These are phyloP conservation scores for Prillingera fragicola DNA, from an alignment of 1,284 basidiomycete genomes.

Conservation along the genomic window DNA sequence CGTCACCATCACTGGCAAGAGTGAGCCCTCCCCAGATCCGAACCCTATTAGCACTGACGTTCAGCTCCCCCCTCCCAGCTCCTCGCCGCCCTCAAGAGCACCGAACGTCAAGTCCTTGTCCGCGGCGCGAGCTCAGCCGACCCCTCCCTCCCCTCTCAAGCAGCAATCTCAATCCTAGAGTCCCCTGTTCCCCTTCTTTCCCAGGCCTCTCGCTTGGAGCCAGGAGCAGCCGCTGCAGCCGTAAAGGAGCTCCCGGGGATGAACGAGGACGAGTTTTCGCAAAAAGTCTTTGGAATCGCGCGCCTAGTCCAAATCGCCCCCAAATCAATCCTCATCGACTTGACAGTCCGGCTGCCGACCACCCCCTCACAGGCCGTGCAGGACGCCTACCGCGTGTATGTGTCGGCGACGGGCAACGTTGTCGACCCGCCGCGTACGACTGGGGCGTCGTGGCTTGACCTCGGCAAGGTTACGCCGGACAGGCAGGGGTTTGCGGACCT, in stretches of 20 bases:
- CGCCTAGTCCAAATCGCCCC: slow-evolving; percentile 48
- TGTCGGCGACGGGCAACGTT: slow-evolving; percentile 46
- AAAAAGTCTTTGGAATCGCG: slow-evolving; percentile 49
- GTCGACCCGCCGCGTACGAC: slow-evolving; percentile 44
- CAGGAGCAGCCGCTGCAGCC: slow-evolving; percentile 18
- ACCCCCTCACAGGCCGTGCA: slow-evolving; percentile 6
- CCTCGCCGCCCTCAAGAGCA: slow-evolving; percentile 44
- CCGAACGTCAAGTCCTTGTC: slow-evolving; percentile 49
- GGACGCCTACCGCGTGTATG: slow-evolving; percentile 39
- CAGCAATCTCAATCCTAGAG: slow-evolving; percentile 49
- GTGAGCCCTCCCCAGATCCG: too few relatives aligned
- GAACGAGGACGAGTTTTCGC: slow-evolving; percentile 41
- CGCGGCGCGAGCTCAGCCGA: slow-evolving; percentile 39
- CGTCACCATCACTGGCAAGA: slow-evolving; percentile 45
- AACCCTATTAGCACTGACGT: too few relatives aligned
- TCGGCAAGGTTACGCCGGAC: slow-evolving; percentile 42
- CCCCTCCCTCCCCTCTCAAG: slow-evolving; percentile 25
- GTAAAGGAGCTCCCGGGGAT: slow-evolving; percentile 28
- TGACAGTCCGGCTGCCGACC: slow-evolving; percentile 43
- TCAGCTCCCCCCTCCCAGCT: slow-evolving; percentile 47
- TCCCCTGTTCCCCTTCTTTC: slow-evolving; percentile 39
- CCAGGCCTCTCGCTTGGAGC: too few relatives aligned
- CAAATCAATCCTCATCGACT: slow-evolving; percentile 43
- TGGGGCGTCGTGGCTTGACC: slow-evolving; percentile 30
- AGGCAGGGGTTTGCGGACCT: slow-evolving; percentile 48